Evolutionary conservation across 1,284 basidiomycete species (phyloP).

Genomic region (Cryptococcus floricola): DNA sequence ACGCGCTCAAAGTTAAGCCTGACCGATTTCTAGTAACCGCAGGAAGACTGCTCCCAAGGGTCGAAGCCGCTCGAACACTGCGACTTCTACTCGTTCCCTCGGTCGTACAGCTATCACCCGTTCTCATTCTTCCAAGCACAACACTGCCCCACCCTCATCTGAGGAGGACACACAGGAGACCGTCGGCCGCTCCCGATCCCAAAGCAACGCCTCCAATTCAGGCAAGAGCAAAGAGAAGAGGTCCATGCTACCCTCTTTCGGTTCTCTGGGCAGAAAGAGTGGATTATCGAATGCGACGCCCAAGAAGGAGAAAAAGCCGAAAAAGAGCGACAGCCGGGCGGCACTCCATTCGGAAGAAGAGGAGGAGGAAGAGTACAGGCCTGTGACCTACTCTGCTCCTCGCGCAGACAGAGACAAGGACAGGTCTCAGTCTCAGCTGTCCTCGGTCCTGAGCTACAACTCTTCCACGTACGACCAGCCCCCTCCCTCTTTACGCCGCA

Average conservation of each 20-base stretch:
- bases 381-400: constrained; percentile 2
- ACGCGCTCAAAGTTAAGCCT: not conserved
- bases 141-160: constrained; percentile 16
- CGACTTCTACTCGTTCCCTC: constrained; percentile 15
- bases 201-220: constrained; percentile 36
- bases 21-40: not conserved
- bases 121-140: constrained; percentile 11
- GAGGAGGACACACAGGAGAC: constrained; percentile 30
- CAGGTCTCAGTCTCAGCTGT: constrained; percentile 18
- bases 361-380: constrained; percentile 33
- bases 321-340: constrained; percentile 56
- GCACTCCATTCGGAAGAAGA: constrained; percentile 42
- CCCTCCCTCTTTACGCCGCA: constrained; percentile 29
- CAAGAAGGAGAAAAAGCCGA: constrained; percentile 54
- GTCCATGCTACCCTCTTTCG: constrained; percentile 40
- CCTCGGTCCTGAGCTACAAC: constrained; percentile 7
- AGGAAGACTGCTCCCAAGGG: constrained; percentile 11
- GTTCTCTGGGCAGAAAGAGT: constrained; percentile 41
- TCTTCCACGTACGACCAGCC: constrained; percentile 6
- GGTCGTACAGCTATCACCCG: constrained; percentile 17
- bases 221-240: constrained; percentile 30
- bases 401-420: not conserved
- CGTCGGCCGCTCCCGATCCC: constrained; percentile 37
- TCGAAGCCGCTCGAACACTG: constrained; percentile 13
- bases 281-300: constrained; percentile 18